phyloP scores from a whole-genome alignment of 2,329 filamentous ascomycete species.

The Truncatella angustata region DNA sequence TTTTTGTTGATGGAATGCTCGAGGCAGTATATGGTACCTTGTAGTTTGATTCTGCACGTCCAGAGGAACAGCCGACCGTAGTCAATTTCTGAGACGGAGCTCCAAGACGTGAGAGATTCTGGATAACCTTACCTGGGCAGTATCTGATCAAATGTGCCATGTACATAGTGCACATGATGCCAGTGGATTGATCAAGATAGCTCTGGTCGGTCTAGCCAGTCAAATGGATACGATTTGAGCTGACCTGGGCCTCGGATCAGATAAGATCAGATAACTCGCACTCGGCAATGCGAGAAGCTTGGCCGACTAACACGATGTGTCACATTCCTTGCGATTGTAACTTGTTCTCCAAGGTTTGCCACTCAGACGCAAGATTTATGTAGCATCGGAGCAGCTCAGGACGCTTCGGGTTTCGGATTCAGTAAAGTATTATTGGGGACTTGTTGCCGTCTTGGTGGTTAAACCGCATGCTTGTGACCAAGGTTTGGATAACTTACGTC shows the following conservation, averaged over 20 bases:
- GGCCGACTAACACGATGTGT: too few species aligned
- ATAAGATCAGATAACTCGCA: constrained; percentile 13
- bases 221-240: not conserved
- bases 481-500: too few species aligned
- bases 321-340: not conserved
- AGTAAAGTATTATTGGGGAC: too few species aligned
- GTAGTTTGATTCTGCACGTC: not conserved
- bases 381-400: too few species aligned
- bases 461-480: constrained; percentile 1
- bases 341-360: not conserved
- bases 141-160: too few species aligned
- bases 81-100: too few species aligned
- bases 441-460: too few species aligned
- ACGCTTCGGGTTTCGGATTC: not conserved
- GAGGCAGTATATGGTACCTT: not conserved
- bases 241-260: constrained; percentile 7
- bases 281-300: constrained; percentile 5
- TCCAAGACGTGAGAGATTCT: too few species aligned
- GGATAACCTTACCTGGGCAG: too few species aligned
- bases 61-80: not conserved
- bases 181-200: not conserved
- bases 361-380: too few species aligned
- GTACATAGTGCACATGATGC: not conserved
- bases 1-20: not conserved
- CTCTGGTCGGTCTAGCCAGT: not conserved